These are phyloP conservation scores for Talaromyces nanjingensis DNA, from an alignment of 495 filamentous ascomycete species.

Conservation along the genomic window DNA sequence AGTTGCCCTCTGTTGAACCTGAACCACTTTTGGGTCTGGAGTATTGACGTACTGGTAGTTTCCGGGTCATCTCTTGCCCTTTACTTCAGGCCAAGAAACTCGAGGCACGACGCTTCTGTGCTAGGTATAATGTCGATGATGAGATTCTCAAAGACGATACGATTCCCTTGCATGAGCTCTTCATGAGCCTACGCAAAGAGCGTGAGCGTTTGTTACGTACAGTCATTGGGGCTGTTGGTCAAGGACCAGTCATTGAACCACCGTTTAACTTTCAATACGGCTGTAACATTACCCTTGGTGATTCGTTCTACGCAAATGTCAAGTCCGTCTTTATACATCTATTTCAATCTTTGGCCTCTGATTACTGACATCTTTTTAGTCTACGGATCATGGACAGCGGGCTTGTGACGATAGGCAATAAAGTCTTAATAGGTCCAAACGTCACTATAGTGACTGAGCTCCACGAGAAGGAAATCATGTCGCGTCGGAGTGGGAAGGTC, in stretches of 20 bases:
- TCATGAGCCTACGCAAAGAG: neutral
- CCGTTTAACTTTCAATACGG: constrained; percentile 38
- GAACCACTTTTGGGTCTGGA: neutral
- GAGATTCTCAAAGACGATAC: constrained; percentile 2
- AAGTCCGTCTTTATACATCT: constrained; percentile 18
- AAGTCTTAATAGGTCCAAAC: constrained; percentile 35
- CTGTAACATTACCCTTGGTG: constrained; percentile 34
- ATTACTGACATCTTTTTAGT: constrained; percentile 12
- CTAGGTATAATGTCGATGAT: constrained; percentile 8
- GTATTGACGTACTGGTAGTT: neutral
- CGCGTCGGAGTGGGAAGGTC: constrained; percentile 25
- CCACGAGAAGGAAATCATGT: constrained; percentile 37
- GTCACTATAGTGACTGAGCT: constrained; percentile 38
- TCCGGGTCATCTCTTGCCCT: neutral
- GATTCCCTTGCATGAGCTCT: neutral
- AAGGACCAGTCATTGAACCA: constrained; percentile 20
- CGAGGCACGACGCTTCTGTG: constrained; percentile 5
- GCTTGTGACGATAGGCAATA: constrained; percentile 37
- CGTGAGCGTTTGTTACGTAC: constrained; percentile 2
- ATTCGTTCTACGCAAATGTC: constrained; percentile 38
- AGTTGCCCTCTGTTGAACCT: neutral
- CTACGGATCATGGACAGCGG: constrained; percentile 35
- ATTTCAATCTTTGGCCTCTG: neutral
- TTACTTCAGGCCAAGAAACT: constrained; percentile 3
- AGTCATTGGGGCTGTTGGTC: constrained; percentile 7